Conservation (phyloP, 2,329 filamentous ascomycete genomes). For the Aspergillus tubingensis region DNA sequence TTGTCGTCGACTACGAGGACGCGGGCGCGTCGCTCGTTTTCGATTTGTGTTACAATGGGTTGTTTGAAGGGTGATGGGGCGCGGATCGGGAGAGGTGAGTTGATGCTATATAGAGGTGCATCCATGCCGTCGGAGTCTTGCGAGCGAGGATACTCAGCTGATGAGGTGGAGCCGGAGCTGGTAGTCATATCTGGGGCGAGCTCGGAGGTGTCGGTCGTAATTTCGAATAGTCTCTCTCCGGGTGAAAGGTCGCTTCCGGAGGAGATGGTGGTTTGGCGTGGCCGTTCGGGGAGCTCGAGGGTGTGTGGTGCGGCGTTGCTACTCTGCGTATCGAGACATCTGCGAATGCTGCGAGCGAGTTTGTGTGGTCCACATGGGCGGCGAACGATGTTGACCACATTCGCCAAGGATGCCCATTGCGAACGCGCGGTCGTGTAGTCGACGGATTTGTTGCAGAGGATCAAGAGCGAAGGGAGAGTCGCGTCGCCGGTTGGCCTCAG, state of each 20-base stretch:
- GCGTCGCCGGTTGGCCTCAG: slow-evolving; percentile 18
- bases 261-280: slow-evolving; percentile 4
- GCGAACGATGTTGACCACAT: slow-evolving; percentile 41
- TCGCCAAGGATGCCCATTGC: slow-evolving; percentile 33
- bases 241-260: not conserved
- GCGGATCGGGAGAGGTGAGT: slow-evolving; percentile 10
- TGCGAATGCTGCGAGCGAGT: slow-evolving; percentile 39
- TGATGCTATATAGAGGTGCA: slow-evolving; percentile 4
- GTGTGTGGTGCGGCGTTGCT: slow-evolving; percentile 11
- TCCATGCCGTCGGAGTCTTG: slow-evolving; percentile 11
- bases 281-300: slow-evolving; percentile 14
- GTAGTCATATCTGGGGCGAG: not conserved
- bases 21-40: slow-evolving; percentile 23
- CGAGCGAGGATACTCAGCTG: not conserved
- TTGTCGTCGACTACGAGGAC: slow-evolving; percentile 51
- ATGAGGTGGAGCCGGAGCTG: slow-evolving; percentile 1
- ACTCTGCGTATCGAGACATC: slow-evolving; percentile 27
- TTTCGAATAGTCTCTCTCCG: not conserved
- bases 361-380: slow-evolving; percentile 47
- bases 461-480: slow-evolving; percentile 36
- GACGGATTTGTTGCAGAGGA: slow-evolving; percentile 40
- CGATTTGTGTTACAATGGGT: not conserved
- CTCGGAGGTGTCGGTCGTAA: slow-evolving; percentile 5
- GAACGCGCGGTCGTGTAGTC: slow-evolving; percentile 34
- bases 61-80: not conserved